Base-by-base conservation (phyloP, 768 basidiomycete genomes). In the Naganishia randhawae region DNA sequence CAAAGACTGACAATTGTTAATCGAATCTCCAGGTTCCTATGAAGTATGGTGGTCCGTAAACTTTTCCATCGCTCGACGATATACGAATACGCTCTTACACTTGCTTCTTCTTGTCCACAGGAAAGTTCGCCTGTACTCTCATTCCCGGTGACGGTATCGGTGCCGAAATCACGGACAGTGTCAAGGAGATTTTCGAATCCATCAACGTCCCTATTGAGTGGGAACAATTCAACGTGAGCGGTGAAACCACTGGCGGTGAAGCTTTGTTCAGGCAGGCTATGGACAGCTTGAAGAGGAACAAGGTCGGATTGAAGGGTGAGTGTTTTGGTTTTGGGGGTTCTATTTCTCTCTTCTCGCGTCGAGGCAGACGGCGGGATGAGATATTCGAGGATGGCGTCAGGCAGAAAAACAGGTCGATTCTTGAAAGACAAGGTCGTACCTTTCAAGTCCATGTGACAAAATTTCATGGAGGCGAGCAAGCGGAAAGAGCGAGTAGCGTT, bases 121-220 rank as follows among this genome's bases (percentile, higher is more conserved):
- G 57, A n/a, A 61, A 61, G 22, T 61, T 61, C 57, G 37, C 35
- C 10, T 61, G 57, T 74, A 97, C 94, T 68, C 87, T 97, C 77
- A 95, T 98, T 74, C 94, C 95, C 51, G 96, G 96, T 73, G 96
- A 99, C 78, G 96, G 96, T 83, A 88, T 99, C 76, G 96, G 96
- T 71, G 86, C 87, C 75, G 96, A 99, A 83, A 92, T 99, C 77
- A 92, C 95, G 69, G 91, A 95, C 82, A 94, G 92, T 1, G 94
- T 99, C 73, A 98, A 99, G 83, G 94, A 98, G 82, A 94, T 99
- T 78, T 99, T 99, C 78, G 92, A 95, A 80, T 85, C 91, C 73
- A 86, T 92, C 78, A 99, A 98, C 78, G 96, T 94, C 35, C 96
- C 96, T 80, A 95, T 99, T 82, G 92, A 97, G 79, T 96, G 92